Conservation (phyloP, 1,284 basidiomycete species). For the Prillingera fragicola region DNA sequence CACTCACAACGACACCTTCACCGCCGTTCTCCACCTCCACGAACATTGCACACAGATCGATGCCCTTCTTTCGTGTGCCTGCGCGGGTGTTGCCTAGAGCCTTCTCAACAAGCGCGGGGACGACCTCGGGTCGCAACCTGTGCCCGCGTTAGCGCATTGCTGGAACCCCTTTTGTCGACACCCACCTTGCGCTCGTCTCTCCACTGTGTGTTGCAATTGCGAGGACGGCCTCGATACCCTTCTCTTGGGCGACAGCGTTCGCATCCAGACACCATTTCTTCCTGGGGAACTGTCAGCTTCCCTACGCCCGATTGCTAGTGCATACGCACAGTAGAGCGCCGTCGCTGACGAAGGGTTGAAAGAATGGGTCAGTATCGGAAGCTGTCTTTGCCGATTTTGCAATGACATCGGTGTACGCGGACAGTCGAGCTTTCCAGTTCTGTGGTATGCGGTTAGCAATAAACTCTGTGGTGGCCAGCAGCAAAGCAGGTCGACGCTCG, state of each 20-base stretch:
- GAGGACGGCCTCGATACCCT: conserved; percentile 81
- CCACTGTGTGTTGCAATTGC: conserved; percentile 86
- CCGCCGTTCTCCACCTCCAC: conserved; percentile 90
- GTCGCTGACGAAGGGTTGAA: conserved; percentile 72
- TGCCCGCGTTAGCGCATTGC: background rate
- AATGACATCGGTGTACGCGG: conserved; percentile 83
- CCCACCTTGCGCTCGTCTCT: conserved; percentile 64
- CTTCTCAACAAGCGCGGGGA: conserved; percentile 91
- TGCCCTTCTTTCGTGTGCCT: conserved; percentile 83
- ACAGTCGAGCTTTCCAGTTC: conserved; percentile 97
- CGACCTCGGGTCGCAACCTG: conserved; percentile 61
- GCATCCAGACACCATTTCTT: conserved; percentile 85
- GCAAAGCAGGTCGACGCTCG: background rate
- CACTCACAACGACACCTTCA: conserved; percentile 78
- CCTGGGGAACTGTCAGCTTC: conserved; percentile 47
- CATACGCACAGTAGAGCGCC: conserved; percentile 34
- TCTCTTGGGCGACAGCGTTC: conserved; percentile 97
- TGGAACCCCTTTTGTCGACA: background rate
- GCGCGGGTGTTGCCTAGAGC: conserved; percentile 85
- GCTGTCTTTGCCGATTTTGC: conserved; percentile 79
- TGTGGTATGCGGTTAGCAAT: too few relatives aligned
- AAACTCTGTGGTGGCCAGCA: too few relatives aligned
- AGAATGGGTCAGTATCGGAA: conserved; percentile 88
- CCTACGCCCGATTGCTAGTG: background rate
- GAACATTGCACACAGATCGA: conserved; percentile 82